phyloP scores from a whole-genome alignment of 2,329 filamentous ascomycete species.

The Xylaria sp. region DNA sequence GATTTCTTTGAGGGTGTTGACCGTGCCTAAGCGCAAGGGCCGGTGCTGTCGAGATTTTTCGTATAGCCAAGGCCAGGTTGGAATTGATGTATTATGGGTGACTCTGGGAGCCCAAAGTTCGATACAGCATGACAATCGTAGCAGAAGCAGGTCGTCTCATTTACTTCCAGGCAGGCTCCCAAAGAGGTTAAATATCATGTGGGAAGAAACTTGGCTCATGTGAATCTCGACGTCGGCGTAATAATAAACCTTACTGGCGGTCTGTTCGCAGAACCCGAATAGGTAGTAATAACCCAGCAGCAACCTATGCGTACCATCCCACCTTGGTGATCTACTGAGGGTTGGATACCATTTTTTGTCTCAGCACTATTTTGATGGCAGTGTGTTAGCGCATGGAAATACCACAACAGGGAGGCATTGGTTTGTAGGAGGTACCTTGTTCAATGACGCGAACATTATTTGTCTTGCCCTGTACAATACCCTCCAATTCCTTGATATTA shows the following conservation, averaged over 20 bases:
- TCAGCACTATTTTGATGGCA: slow-evolving; percentile 50
- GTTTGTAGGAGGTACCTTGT: slow-evolving; percentile 69
- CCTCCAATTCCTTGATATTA: slow-evolving; percentile 67
- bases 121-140: neutral
- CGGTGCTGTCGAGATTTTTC: neutral
- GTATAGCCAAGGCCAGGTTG: neutral
- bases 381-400: slow-evolving; percentile 22
- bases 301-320: neutral
- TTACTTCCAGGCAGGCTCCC: neutral
- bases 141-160: neutral
- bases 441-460: slow-evolving; percentile 87
- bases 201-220: neutral
- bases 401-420: slow-evolving; percentile 43
- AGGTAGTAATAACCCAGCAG: slow-evolving; percentile 10
- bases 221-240: neutral
- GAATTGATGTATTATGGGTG: neutral
- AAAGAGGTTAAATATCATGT: neutral
- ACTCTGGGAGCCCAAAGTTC: neutral
- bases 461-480: slow-evolving; percentile 75
- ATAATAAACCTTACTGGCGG: slow-evolving; percentile 1
- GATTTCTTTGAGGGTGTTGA: slow-evolving; percentile 35
- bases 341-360: slow-evolving; percentile 56
- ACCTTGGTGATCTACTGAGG: slow-evolving; percentile 37
- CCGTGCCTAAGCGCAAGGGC: neutral
- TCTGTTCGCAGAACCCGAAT: neutral